phyloP scores from a whole-genome alignment of 2,329 filamentous ascomycete genomes.

The Colletotrichum costaricense region DNA sequence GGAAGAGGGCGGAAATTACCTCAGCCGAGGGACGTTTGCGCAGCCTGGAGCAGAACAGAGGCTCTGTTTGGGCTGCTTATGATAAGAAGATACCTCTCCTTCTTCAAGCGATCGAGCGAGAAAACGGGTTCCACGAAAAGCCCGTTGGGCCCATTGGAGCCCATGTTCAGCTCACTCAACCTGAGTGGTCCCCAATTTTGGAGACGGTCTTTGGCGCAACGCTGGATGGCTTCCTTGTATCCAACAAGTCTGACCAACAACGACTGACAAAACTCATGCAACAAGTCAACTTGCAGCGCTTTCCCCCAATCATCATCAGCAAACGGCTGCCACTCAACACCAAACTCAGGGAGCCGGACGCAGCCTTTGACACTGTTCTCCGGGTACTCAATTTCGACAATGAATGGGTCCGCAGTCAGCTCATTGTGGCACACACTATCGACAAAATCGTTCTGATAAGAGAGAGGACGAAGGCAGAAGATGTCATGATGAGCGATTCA shows the following conservation, averaged over 20 bases:
- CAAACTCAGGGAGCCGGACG: slow-evolving; percentile 78
- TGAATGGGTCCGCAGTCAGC: slow-evolving; percentile 78
- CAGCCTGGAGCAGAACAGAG: slow-evolving; percentile 40
- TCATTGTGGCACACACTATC: slow-evolving; percentile 85
- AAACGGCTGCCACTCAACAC: slow-evolving; percentile 67
- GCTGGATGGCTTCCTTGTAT: slow-evolving; percentile 85
- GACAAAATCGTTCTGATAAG: slow-evolving; percentile 87
- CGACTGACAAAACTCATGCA: slow-evolving; percentile 75
- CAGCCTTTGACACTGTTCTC: slow-evolving; percentile 79
- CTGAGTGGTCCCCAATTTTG: slow-evolving; percentile 85
- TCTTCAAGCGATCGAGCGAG: slow-evolving; percentile 75
- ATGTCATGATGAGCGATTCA: slow-evolving; percentile 73
- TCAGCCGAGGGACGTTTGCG: slow-evolving; percentile 25
- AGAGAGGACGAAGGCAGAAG: slow-evolving; percentile 72
- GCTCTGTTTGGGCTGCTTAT: slow-evolving; percentile 73
- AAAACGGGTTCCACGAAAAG: slow-evolving; percentile 73
- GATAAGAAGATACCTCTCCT: slow-evolving; percentile 71
- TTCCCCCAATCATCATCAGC: slow-evolving; percentile 73
- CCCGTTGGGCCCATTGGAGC: slow-evolving; percentile 88
- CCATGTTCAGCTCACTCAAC: slow-evolving; percentile 80
- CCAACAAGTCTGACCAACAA: slow-evolving; percentile 79
- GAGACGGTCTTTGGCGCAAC: slow-evolving; percentile 79
- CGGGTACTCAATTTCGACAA: slow-evolving; percentile 86
- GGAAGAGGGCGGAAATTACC: slow-evolving; percentile 37
- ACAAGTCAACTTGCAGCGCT: slow-evolving; percentile 55